Base-by-base conservation (phyloP, 2,329 filamentous ascomycete species). In the Colletotrichum sp. region DNA sequence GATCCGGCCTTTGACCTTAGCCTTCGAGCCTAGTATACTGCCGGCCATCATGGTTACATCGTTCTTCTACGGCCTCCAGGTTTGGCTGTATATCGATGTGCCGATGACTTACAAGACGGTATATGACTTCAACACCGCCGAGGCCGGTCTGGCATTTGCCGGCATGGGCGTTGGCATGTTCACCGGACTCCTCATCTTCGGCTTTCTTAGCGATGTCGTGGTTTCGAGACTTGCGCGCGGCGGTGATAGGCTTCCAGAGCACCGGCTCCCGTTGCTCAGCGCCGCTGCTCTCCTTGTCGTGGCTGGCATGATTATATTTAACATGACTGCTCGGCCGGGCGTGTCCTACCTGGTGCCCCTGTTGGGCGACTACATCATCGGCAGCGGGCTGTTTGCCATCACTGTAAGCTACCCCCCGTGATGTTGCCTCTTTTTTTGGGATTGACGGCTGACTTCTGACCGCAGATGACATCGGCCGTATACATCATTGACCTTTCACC, bases 1-100 rank as follows among this genome's bases (percentile, higher is more conserved):
- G 9, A 75, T 55, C 6, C 60, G 72, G 1, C 68, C 60, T 10
- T 52, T 59, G 34, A 12, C 60, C 12, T 22, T 75, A 9, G 60
- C 39, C 16, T 68, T 73, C 12, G 59, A 68, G 48, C 64, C 59
- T 12, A 69, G 64, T 32, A 63, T 76, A 8, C 13, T 76, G 48
- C 60, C 52, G 2, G 74, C 65, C 8, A 75, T 66, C 30, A 12
- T 67, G 36, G 60, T 69, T 18, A 74, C 15, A 6, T 65, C 71
- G n/a, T 76, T 71, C 39, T 76, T 71, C 67, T 71, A 71, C 36
- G 66, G 67, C 18, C 71, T 75, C 15, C 67, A 75, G 15, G 71
- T 71, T 8, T 68, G 62, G 71, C 24, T 67, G 64, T 75, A 67
- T 7, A 75, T 76, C 24, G 71, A 75, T 9, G 57, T 76, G 9